Base-by-base conservation (phyloP, 2,329 filamentous ascomycete species). In the Xylariaceae sp. region DNA sequence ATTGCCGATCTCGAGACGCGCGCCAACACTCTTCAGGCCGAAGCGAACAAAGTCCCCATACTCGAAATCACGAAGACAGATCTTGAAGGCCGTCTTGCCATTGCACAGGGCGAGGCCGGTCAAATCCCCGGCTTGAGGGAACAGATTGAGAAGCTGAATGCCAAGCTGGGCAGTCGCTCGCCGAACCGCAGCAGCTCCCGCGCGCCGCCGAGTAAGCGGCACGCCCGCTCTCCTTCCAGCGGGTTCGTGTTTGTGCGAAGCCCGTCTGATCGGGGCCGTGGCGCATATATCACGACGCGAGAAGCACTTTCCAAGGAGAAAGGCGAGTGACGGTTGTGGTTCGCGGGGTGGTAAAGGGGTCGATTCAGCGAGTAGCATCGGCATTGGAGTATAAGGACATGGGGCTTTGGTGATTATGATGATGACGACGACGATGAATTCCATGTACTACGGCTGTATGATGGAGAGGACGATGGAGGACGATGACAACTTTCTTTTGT, bases 111-210 rank as follows among this genome's bases (percentile, higher is more conserved):
- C 35, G 57, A 61, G 27, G 64, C 64, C 15, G 61, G 55, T 55
- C 57, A 62, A 36, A 55, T 66, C 4, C 62, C 62, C 3, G 61
- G 36, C 5, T 53, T 69, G 4, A 46, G 50, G 16, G 53, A 58
- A 36, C 61, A 67, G 55, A 60, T 62, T 37, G 63, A 64, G 29
- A 33, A 32, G 4, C 58, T 69, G 6, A 61, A 33, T 7, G 49
- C 42, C 23, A 61, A 60, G 15, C 46, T 59, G 8, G 57, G 61
- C 32, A 50, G 40, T 44, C 53, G 47, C n/a, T 39, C 44, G n/a
- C 35, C 64, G 40, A 64, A 62, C 42, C 63, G 66, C 37, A 67
- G 64, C 55, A 64, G 32, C 44, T 69, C 66, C 8, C 60, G 67
- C 4, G 54, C 59, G 27, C 50, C 62, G n/a, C 36, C 50, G 24